phyloP scores from a whole-genome alignment of 768 basidiomycete genomes.

The Phylloporus arenicola region DNA sequence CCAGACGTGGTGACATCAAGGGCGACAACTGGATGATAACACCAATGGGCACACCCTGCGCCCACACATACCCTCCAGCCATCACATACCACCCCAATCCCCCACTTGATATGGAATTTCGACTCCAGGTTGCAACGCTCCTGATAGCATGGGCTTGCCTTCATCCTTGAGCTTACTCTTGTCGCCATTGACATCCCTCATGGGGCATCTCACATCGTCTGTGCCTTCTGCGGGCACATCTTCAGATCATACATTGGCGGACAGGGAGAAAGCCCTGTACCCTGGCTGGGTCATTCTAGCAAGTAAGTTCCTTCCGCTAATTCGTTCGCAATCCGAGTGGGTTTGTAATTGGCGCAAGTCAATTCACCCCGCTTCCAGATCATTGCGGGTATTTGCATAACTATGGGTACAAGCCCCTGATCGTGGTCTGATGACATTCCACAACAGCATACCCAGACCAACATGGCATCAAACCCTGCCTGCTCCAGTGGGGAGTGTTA shows the following conservation, averaged over 20 bases:
- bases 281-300: conserved; percentile 80
- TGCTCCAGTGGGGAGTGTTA: no score
- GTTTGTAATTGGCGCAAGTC: conserved; percentile 1
- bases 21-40: no score
- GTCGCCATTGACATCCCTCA: conserved; percentile 25
- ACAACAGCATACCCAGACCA: conserved; percentile 80
- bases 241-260: conserved; percentile 26
- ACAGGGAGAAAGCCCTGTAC: conserved; percentile 71
- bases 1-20: no score
- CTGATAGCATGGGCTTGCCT: conserved; percentile 19
- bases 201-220: conserved; percentile 27
- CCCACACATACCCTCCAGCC: no score
- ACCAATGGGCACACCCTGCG: no score
- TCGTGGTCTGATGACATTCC: conserved; percentile 11
- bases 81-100: conserved; percentile 24
- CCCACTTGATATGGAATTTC: conserved; percentile 20
- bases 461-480: conserved; percentile 76
- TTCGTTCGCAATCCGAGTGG: not conserved
- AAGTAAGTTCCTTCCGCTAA: conserved; percentile 45
- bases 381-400: conserved; percentile 7
- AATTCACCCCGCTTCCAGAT: conserved; percentile 7
- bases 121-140: conserved; percentile 21
- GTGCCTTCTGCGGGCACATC: conserved; percentile 17
- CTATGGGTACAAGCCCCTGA: conserved; percentile 4
- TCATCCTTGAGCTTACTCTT: conserved; percentile 21